phyloP scores from a whole-genome alignment of 495 filamentous ascomycete genomes.

The Aspergillus biplanus region DNA sequence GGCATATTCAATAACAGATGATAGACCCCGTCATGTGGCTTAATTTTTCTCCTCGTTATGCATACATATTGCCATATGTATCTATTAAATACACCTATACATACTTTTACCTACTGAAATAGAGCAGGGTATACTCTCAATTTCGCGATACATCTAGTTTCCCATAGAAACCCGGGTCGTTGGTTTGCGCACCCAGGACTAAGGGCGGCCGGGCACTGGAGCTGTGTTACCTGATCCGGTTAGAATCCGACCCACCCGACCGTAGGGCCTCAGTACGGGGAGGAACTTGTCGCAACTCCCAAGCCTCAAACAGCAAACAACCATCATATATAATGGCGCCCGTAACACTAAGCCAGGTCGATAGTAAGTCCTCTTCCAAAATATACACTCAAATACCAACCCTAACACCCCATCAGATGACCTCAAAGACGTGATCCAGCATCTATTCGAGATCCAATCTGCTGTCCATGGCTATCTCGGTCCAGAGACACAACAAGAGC shows the following conservation, averaged over 20 bases:
- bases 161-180: neutral
- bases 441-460: slow-evolving; percentile 83
- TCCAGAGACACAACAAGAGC: slow-evolving; percentile 60
- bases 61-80: slow-evolving; percentile 1
- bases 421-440: slow-evolving; percentile 70
- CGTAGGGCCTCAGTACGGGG: slow-evolving; percentile 29
- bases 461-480: slow-evolving; percentile 72
- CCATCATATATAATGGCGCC: slow-evolving; percentile 43
- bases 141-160: neutral
- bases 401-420: slow-evolving; percentile 34
- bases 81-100: neutral
- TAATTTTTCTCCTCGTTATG: neutral
- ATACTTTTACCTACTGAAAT: neutral
- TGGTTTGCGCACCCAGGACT: no score
- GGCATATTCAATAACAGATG: slow-evolving; percentile 6
- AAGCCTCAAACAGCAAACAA: slow-evolving; percentile 13
- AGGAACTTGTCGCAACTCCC: neutral
- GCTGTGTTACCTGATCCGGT: slow-evolving; percentile 8
- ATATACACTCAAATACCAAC: slow-evolving; percentile 17
- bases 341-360: slow-evolving; percentile 49
- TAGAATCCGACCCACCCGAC: neutral
- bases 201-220: no score
- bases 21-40: slow-evolving; percentile 1
- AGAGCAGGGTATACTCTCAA: neutral
- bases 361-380: slow-evolving; percentile 42